Evolutionary conservation across 2,329 filamentous ascomycete species (phyloP).

Genomic region (Orbilia quercus): DNA sequence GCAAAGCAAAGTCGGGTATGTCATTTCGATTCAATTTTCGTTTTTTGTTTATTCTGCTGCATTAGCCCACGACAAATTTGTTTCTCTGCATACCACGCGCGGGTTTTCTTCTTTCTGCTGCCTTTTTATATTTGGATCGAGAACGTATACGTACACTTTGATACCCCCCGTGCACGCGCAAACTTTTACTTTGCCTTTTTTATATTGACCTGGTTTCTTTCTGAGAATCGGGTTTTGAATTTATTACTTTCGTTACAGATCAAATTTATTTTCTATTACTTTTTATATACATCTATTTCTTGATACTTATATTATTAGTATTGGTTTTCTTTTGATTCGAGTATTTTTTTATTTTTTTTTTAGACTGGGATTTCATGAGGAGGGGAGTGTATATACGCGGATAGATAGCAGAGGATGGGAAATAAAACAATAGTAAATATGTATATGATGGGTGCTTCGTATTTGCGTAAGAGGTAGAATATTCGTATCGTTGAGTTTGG

Average conservation of each 20-base stretch:
- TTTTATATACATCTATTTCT: conserved; percentile 18
- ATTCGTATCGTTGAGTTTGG: too few species aligned
- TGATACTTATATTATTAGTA: too few species aligned
- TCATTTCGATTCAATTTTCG: conserved; percentile 7
- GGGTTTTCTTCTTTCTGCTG: conserved; percentile 2
- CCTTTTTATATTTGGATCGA: conserved; percentile 22
- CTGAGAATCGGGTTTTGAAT: background rate
- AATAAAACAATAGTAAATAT: too few species aligned
- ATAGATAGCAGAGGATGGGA: too few species aligned
- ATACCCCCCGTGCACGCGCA: too few species aligned
- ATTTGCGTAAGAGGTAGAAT: too few species aligned
- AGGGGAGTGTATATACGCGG: too few species aligned
- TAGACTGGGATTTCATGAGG: too few species aligned
- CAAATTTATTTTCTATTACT: conserved; percentile 8
- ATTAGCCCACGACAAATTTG: too few species aligned
- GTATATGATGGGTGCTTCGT: too few species aligned
- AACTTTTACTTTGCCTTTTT: background rate
- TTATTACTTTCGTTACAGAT: conserved; percentile 28
- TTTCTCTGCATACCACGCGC: background rate
- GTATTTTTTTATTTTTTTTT: too few species aligned
- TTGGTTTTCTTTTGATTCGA: too few species aligned
- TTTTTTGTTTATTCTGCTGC: conserved; percentile 5
- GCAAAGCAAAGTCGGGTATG: background rate
- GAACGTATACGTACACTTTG: background rate
- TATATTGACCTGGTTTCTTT: conserved; percentile 8